Conservation (phyloP, 768 basidiomycete species). For the Boletus fagicola region DNA sequence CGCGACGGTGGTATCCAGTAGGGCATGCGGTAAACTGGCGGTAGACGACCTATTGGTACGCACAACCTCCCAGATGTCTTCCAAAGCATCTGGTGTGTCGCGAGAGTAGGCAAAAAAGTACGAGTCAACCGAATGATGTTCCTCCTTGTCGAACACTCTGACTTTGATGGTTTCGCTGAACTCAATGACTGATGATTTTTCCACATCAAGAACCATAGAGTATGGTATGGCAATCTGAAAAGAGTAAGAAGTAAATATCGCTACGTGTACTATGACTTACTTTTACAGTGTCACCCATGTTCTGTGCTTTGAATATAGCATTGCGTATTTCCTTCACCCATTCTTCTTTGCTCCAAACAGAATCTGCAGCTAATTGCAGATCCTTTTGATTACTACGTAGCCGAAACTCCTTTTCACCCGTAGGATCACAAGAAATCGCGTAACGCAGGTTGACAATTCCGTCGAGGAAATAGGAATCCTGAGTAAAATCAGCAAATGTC, state of each 20-base stretch:
- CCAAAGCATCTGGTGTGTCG: constrained; percentile 71
- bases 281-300: constrained; percentile 95
- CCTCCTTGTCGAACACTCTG: constrained; percentile 80
- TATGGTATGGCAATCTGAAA: constrained; percentile 92
- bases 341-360: constrained; percentile 79
- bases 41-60: constrained; percentile 46
- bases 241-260: constrained; percentile 4
- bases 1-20: constrained; percentile 63
- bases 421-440: constrained; percentile 82
- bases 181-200: constrained; percentile 84
- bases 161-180: constrained; percentile 96
- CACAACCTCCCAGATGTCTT: constrained; percentile 77
- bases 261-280: constrained; percentile 35
- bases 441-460: constrained; percentile 96
- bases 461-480: constrained; percentile 98
- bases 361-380: constrained; percentile 72
- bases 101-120: constrained; percentile 96
- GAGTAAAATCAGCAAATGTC: constrained; percentile 4
- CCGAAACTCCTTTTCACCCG: constrained; percentile 75
- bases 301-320: constrained; percentile 94
- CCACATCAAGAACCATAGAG: constrained; percentile 83
- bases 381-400: constrained; percentile 80
- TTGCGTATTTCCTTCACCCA: constrained; percentile 96
- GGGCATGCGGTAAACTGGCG: constrained; percentile 23
- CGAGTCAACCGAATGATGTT: constrained; percentile 75